These are phyloP conservation scores for Hippophae tibetana DNA, from an alignment of 306 rosid genomes.

Conservation along the genomic window DNA sequence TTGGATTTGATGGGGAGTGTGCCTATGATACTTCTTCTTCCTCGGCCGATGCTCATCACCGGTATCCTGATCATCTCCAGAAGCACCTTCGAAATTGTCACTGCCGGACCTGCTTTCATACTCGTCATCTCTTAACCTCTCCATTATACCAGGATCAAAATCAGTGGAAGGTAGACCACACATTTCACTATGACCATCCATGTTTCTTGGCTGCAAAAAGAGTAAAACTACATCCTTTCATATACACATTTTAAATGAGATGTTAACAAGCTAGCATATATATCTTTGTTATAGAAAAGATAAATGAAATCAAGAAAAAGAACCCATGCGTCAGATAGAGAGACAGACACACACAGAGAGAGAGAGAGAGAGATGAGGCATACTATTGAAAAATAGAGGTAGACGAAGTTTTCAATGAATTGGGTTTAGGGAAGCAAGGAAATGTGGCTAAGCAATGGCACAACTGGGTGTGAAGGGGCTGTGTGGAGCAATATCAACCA, in stretches of 20 bases:
- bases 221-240: slow-evolving; percentile 1
- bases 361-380: slow-evolving; percentile 11
- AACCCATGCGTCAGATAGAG: no score
- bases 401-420: slow-evolving; percentile 26
- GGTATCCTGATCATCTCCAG: slow-evolving; percentile 72
- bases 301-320: slow-evolving; percentile 2
- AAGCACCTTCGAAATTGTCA: slow-evolving; percentile 62
- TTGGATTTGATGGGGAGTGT: slow-evolving; percentile 74
- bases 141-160: slow-evolving; percentile 40
- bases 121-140: slow-evolving; percentile 60
- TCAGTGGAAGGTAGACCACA: slow-evolving; percentile 38
- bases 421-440: slow-evolving; percentile 10
- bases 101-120: slow-evolving; percentile 85
- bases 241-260: neutral
- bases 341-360: neutral
- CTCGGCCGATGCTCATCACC: slow-evolving; percentile 36
- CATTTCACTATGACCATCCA: slow-evolving; percentile 56
- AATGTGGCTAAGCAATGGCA: slow-evolving; percentile 22
- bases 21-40: slow-evolving; percentile 86
- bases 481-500: no score
- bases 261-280: slow-evolving; percentile 5
- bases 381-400: slow-evolving; percentile 36
- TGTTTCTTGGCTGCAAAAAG: slow-evolving; percentile 41
- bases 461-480: neutral
- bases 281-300: neutral